phyloP scores from a whole-genome alignment of 2,329 filamentous ascomycete genomes.

The Didymella pomorum region DNA sequence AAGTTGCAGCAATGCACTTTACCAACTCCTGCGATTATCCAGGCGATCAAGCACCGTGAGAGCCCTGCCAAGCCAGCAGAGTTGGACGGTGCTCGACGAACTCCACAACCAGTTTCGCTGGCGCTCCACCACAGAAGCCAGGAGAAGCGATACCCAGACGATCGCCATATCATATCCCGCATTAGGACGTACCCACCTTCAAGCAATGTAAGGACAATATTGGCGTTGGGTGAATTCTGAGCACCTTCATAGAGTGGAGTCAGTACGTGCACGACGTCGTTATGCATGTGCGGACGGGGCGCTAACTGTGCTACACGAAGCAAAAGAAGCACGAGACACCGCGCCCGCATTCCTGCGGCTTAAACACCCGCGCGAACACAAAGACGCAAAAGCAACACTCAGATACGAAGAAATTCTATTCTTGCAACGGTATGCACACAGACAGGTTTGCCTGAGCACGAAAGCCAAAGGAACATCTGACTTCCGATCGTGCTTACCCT shows the following conservation, averaged over 20 bases:
- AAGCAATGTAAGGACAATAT: slow-evolving; percentile 16
- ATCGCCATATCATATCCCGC: slow-evolving; percentile 9
- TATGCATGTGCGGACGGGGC: slow-evolving; percentile 4
- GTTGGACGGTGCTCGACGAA: slow-evolving; percentile 5
- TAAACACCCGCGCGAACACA: slow-evolving; percentile 1
- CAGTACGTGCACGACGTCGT: slow-evolving; percentile 7
- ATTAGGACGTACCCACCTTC: slow-evolving; percentile 6
- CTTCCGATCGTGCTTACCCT: slow-evolving; percentile 19
- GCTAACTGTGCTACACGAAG: slow-evolving; percentile 3
- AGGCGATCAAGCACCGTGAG: slow-evolving; percentile 16
- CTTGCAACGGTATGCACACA: slow-evolving; percentile 12
- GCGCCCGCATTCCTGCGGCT: neutral
- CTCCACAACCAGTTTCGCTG: slow-evolving; percentile 14
- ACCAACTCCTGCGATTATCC: slow-evolving; percentile 7
- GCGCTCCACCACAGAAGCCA: slow-evolving; percentile 7
- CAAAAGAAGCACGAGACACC: slow-evolving; percentile 5
- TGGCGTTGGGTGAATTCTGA: slow-evolving; percentile 5
- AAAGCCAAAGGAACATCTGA: slow-evolving; percentile 10
- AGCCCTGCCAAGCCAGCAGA: slow-evolving; percentile 14
- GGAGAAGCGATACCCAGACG: slow-evolving; percentile 1
- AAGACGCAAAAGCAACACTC: slow-evolving; percentile 1
- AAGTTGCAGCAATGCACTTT: neutral
- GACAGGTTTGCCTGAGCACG: slow-evolving; percentile 7
- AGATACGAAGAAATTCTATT: slow-evolving; percentile 7
- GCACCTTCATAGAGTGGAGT: slow-evolving; percentile 2